Conservation (phyloP, 1,139 yeast genomes). For the Spencermartinsiella ligniputridi region DNA sequence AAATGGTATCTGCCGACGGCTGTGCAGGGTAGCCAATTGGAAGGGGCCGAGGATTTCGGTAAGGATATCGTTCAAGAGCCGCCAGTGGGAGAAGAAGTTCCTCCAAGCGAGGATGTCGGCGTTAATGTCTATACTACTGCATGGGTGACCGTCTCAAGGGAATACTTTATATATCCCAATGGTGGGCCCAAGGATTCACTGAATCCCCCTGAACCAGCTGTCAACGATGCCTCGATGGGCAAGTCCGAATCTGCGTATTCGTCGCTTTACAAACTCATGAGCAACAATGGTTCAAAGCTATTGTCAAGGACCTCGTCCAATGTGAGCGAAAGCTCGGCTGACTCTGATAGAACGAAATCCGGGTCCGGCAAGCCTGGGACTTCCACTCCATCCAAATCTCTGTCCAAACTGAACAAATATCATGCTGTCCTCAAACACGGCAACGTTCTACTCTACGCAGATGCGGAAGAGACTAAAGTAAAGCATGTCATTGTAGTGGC, state of each 20-base stretch:
- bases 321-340: neutral
- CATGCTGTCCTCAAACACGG: constrained; percentile 56
- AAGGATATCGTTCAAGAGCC: too few relatives aligned
- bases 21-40: too few relatives aligned
- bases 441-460: constrained; percentile 73
- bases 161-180: constrained; percentile 49
- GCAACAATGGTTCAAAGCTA: constrained; percentile 26
- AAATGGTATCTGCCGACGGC: constrained; percentile 37
- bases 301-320: constrained; percentile 4
- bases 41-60: too few relatives aligned
- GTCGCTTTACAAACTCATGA: constrained; percentile 55
- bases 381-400: constrained; percentile 9
- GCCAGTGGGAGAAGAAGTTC: too few relatives aligned
- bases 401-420: constrained; percentile 30
- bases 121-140: constrained; percentile 66
- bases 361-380: neutral
- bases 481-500: constrained; percentile 76
- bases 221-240: constrained; percentile 29
- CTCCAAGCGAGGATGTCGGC: constrained; percentile 53
- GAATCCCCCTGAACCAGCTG: constrained; percentile 28
- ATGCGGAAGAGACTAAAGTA: constrained; percentile 60
- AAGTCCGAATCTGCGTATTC: constrained; percentile 55
- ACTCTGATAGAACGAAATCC: constrained; percentile 12
- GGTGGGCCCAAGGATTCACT: constrained; percentile 29
- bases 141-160: constrained; percentile 80